Conservation (phyloP, 768 basidiomycete species). For the Calocybe cyanea region DNA sequence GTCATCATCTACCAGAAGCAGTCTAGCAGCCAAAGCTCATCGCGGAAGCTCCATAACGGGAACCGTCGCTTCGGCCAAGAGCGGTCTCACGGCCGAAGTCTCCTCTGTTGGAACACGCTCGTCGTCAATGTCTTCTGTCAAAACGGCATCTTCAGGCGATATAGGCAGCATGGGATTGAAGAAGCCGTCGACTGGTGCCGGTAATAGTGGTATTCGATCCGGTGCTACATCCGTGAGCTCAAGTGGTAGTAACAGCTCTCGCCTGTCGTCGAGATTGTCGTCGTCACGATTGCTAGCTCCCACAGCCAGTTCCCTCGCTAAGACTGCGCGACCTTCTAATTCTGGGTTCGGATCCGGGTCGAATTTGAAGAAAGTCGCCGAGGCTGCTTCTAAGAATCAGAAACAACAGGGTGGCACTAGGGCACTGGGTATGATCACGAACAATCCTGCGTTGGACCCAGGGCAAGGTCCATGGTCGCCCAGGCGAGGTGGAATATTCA, state of each 20-base stretch:
- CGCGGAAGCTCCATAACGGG: conserved; percentile 10
- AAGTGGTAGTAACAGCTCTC: conserved; percentile 18
- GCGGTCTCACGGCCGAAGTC: conserved; percentile 22
- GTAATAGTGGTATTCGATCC: conserved; percentile 1
- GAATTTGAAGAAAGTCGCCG: conserved; percentile 9
- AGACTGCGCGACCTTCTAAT: conserved; percentile 27
- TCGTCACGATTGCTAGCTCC: conserved; percentile 61
- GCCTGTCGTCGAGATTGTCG: conserved; percentile 16
- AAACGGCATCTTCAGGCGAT: conserved; percentile 17
- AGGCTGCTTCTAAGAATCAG: neutral
- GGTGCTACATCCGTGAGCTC: conserved; percentile 1
- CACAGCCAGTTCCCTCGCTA: conserved; percentile 75
- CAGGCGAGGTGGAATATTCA: conserved; percentile 42
- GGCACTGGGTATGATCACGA: conserved; percentile 28
- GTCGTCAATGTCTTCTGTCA: conserved; percentile 23
- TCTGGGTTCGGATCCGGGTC: conserved; percentile 7
- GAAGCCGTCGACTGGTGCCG: conserved; percentile 17
- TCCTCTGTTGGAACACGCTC: conserved; percentile 44
- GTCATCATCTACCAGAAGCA: conserved; percentile 11
- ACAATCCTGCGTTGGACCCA: conserved; percentile 20
- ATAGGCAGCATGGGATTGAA: conserved; percentile 34
- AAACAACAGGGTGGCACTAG: conserved; percentile 3
- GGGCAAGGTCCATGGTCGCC: conserved; percentile 27
- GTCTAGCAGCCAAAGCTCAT: conserved; percentile 5
- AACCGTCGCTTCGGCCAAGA: conserved; percentile 19